Conservation (phyloP, 2,329 filamentous ascomycete species). For the Colletotrichum incanum region DNA sequence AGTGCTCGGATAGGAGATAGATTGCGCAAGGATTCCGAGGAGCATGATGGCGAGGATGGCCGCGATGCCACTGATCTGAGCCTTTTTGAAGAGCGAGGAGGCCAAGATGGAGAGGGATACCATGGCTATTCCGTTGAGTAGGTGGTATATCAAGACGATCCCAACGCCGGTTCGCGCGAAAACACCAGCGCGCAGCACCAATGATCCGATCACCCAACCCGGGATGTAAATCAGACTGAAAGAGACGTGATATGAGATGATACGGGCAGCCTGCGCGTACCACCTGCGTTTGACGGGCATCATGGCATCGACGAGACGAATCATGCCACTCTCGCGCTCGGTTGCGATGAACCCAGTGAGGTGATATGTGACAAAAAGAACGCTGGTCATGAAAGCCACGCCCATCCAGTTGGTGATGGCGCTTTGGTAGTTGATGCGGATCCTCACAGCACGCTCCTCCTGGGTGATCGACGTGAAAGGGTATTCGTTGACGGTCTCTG, state of each 20-base stretch:
- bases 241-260: slow-evolving; percentile 84
- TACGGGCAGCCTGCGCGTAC: slow-evolving; percentile 83
- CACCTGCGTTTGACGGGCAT: slow-evolving; percentile 83
- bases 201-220: slow-evolving; percentile 84
- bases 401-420: slow-evolving; percentile 83
- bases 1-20: slow-evolving; percentile 74
- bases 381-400: slow-evolving; percentile 83
- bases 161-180: slow-evolving; percentile 74
- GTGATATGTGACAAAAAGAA: slow-evolving; percentile 89
- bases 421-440: slow-evolving; percentile 80
- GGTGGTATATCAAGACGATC: slow-evolving; percentile 81
- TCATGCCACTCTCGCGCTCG: slow-evolving; percentile 90
- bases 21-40: slow-evolving; percentile 86
- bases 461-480: slow-evolving; percentile 82
- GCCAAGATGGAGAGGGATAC: slow-evolving; percentile 87
- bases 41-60: slow-evolving; percentile 81
- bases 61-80: slow-evolving; percentile 89
- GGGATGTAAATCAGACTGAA: slow-evolving; percentile 87
- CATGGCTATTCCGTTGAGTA: slow-evolving; percentile 83
- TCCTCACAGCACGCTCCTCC: slow-evolving; percentile 75
- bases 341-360: slow-evolving; percentile 88
- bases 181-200: slow-evolving; percentile 76
- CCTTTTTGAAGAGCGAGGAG: slow-evolving; percentile 87
- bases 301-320: slow-evolving; percentile 91
- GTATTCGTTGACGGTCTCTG: slow-evolving; percentile 73